phyloP scores from a whole-genome alignment of 164 flowering plant species.

The Stephania japonica region DNA sequence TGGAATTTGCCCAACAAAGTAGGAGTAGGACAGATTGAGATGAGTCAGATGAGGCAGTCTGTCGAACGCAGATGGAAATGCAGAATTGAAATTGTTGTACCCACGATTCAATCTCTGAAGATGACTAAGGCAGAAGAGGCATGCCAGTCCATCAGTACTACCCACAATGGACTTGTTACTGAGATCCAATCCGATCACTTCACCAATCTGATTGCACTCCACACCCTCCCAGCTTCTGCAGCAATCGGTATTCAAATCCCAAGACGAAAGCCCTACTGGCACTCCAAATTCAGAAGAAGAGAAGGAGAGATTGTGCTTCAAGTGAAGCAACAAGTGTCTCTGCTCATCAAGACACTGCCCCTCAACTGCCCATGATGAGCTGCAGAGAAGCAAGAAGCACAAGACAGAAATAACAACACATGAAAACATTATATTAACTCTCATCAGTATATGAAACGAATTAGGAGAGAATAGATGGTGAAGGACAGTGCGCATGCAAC shows the following conservation, averaged over 20 bases:
- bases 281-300: background rate
- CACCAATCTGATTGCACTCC: too few species aligned
- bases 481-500: too few species aligned
- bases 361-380: slow-evolving; percentile 10
- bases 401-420: slow-evolving; percentile 16
- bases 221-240: too few species aligned
- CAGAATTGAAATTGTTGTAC: slow-evolving; percentile 23
- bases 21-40: slow-evolving; percentile 46
- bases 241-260: too few species aligned
- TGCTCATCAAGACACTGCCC: slow-evolving; percentile 32
- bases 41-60: slow-evolving; percentile 24
- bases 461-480: too few species aligned
- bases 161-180: too few species aligned
- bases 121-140: slow-evolving; percentile 26
- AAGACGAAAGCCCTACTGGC: too few species aligned
- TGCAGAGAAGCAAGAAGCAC: background rate
- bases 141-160: slow-evolving; percentile 17
- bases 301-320: slow-evolving; percentile 23
- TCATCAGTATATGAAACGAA: too few species aligned
- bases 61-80: slow-evolving; percentile 31
- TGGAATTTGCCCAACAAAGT: slow-evolving; percentile 42
- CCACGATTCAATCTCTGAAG: slow-evolving; percentile 36
- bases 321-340: slow-evolving; percentile 18
- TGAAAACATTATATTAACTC: too few species aligned
- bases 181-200: too few species aligned